A percentile compares a stretch with the other conserved stretches of the same genome.
These are phyloP conservation scores for Carex pumila DNA, from an alignment of 176 grass and related monocot species.

Conservation along the genomic window DNA sequence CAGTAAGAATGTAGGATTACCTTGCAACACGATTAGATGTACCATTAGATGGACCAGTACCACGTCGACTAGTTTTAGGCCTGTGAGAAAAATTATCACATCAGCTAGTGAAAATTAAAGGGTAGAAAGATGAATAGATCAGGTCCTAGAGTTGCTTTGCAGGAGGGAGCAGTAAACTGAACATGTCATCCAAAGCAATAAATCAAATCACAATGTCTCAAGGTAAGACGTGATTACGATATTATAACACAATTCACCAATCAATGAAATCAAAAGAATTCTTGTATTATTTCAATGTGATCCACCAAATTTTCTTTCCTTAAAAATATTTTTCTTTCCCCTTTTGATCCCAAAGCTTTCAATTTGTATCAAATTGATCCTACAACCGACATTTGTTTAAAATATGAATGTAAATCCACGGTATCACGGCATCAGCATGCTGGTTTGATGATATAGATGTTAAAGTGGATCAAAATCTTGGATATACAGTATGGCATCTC, in stretches of 20 bases:
- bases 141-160: neutral
- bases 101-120: neutral
- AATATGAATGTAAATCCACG: neutral
- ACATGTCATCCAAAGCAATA: neutral
- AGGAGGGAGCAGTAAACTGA: neutral
- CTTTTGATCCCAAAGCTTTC: neutral
- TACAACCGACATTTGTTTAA: neutral
- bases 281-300: neutral
- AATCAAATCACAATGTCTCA: neutral
- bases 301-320: neutral
- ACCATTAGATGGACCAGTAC: conserved; percentile 36
- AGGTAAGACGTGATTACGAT: neutral
- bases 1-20: conserved; percentile 28
- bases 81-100: conserved; percentile 33
- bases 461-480: neutral
- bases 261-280: neutral
- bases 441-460: neutral
- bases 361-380: neutral
- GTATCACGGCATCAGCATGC: neutral
- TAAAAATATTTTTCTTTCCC: neutral
- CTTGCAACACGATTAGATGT: conserved; percentile 46
- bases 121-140: neutral
- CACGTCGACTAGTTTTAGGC: conserved; percentile 37
- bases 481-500: neutral
- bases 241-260: neutral